These are phyloP conservation scores for Teratosphaeria viscida DNA, from an alignment of 2,329 filamentous ascomycete species.

Conservation along the genomic window DNA sequence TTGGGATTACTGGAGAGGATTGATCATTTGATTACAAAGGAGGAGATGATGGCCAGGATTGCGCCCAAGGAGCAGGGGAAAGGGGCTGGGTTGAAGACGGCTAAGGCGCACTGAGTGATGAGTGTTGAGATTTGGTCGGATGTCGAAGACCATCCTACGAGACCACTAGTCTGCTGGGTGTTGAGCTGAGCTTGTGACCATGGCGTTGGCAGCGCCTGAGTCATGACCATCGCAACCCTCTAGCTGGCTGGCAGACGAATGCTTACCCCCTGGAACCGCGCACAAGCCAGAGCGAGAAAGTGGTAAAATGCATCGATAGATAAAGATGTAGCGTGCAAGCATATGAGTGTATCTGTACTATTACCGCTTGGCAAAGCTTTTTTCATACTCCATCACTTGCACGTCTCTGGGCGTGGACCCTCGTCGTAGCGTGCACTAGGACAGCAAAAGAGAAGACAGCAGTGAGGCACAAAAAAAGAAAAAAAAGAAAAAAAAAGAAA, in stretches of 20 bases:
- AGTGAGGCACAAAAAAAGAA: too few relatives aligned
- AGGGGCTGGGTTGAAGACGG: neutral
- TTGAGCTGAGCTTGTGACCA: neutral
- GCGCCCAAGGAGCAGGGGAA: neutral
- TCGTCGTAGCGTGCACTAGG: too few relatives aligned
- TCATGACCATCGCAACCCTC: too few relatives aligned
- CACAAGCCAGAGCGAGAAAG: neutral
- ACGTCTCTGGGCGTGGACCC: too few relatives aligned
- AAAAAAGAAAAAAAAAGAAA: too few relatives aligned
- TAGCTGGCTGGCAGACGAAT: neutral
- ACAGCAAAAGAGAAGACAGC: too few relatives aligned
- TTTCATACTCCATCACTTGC: too few relatives aligned
- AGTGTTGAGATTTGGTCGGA: too few relatives aligned
- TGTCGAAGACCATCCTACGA: neutral
- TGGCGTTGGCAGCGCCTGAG: neutral
- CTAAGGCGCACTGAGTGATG: neutral
- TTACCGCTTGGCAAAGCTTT: too few relatives aligned
- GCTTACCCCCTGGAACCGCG: neutral
- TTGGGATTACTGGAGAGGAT: conserved; percentile 79
- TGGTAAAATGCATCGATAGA: neutral
- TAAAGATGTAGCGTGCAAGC: neutral
- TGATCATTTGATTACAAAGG: conserved; percentile 97
- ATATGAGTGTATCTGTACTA: neutral
- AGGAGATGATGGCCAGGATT: conserved; percentile 99
- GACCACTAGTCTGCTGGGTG: neutral